Evolutionary conservation across 2,329 filamentous ascomycete genomes (phyloP).

Genomic region (Aspergillus thermomutatus): DNA sequence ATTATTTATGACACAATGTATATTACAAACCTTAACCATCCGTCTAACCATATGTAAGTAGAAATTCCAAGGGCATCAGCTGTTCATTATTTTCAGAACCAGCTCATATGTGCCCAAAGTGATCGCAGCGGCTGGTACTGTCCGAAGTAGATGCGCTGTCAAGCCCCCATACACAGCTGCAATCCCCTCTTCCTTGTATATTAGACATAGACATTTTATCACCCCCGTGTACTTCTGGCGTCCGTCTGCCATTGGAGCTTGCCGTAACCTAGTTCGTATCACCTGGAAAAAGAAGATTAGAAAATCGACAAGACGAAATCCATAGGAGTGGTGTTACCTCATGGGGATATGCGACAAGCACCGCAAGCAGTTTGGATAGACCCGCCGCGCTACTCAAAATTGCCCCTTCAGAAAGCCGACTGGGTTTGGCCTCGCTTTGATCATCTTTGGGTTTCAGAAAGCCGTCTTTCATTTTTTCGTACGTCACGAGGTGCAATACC

Average conservation of each 20-base stretch:
- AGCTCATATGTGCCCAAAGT: slow-evolving; percentile 38
- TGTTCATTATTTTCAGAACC: slow-evolving; percentile 21
- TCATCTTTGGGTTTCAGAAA: slow-evolving; percentile 1
- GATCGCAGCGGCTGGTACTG: slow-evolving; percentile 35
- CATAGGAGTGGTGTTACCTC: slow-evolving; percentile 21
- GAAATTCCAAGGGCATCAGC: too few relatives aligned
- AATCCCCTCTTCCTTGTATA: slow-evolving; percentile 35
- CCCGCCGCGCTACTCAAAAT: slow-evolving; percentile 30
- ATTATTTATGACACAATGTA: too few relatives aligned
- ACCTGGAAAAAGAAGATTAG: slow-evolving; percentile 20
- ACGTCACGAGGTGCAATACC: slow-evolving; percentile 34
- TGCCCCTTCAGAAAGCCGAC: slow-evolving; percentile 12
- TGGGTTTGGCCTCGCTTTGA: slow-evolving; percentile 12
- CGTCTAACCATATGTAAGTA: too few relatives aligned
- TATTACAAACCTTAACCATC: too few relatives aligned
- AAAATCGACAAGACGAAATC: background rate
- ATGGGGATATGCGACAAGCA: slow-evolving; percentile 34
- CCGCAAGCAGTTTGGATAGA: slow-evolving; percentile 33
- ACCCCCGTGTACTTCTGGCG: slow-evolving; percentile 34
- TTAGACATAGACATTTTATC: slow-evolving; percentile 32
- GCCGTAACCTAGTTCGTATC: slow-evolving; percentile 33
- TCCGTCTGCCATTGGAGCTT: slow-evolving; percentile 35
- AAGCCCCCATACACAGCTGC: slow-evolving; percentile 35
- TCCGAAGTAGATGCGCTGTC: slow-evolving; percentile 34
- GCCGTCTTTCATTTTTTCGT: slow-evolving; percentile 32